These are phyloP conservation scores for Candida maris DNA, from an alignment of 805 yeast genomes.

Conservation along the genomic window DNA sequence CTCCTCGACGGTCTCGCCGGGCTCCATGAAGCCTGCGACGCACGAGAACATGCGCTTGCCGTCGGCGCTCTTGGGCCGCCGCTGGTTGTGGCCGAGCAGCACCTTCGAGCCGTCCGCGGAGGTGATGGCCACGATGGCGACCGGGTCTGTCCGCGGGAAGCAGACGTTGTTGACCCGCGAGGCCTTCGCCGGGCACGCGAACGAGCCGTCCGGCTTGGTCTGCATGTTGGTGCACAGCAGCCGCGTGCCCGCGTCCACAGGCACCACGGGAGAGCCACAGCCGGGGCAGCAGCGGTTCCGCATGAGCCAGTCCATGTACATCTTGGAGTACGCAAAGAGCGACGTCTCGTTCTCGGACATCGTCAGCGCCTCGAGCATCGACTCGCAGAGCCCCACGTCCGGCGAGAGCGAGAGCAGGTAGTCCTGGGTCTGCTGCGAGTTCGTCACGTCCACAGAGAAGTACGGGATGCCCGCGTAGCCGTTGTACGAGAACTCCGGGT, in stretches of 20 bases:
- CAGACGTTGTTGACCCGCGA: slow-evolving; percentile 66
- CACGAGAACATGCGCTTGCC: slow-evolving; percentile 62
- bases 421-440: slow-evolving; percentile 17
- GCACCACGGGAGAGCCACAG: slow-evolving; percentile 65
- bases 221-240: slow-evolving; percentile 43
- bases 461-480: slow-evolving; percentile 60
- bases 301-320: slow-evolving; percentile 80
- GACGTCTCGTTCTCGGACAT: slow-evolving; percentile 49
- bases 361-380: slow-evolving; percentile 22
- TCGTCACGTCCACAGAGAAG: slow-evolving; percentile 57
- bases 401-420: slow-evolving; percentile 8
- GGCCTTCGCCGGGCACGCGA: slow-evolving; percentile 36
- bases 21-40: slow-evolving; percentile 95
- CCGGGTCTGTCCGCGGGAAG: slow-evolving; percentile 92
- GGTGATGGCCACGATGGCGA: slow-evolving; percentile 75
- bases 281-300: slow-evolving; percentile 80
- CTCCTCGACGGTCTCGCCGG: slow-evolving; percentile 86
- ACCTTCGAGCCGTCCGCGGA: slow-evolving; percentile 57
- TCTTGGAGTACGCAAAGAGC: slow-evolving; percentile 74
- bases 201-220: slow-evolving; percentile 16
- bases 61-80: slow-evolving; percentile 43
- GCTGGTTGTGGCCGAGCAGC: slow-evolving; percentile 65
- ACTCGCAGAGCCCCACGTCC: slow-evolving; percentile 3
- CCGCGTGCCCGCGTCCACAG: slow-evolving; percentile 68
- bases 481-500: slow-evolving; percentile 16